Base-by-base conservation (phyloP, 2,329 filamentous ascomycete genomes). In the Niveomyces coronatus region DNA sequence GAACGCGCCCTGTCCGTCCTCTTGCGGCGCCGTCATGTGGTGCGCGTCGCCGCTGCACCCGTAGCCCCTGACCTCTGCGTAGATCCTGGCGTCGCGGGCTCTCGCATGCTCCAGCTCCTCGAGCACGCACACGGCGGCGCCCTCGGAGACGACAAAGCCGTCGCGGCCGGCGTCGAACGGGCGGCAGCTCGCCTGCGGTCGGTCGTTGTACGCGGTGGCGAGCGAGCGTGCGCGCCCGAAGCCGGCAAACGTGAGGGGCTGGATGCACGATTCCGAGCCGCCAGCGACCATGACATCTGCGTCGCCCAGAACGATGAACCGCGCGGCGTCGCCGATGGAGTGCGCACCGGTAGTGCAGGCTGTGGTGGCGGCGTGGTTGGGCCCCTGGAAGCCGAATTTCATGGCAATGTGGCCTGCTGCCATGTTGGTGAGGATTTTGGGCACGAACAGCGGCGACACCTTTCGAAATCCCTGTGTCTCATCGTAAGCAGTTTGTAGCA, bases 251-350 rank as follows among this genome's bases (percentile, higher is more conserved):
- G 89, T 85, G 30, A 98, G 70, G 9, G 91, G 91, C 54, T 98
- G 89, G 40, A 98, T 89, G 57, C 91, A 98, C 0, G 89, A 87
- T 60, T 98, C 91, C 8, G 89, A 78, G 19, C 89, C 89, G 29
- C 91, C 91, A n/a, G 91, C 87, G 8, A 98, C 64, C 87, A 98
- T 96, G 39, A 96, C 82, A 57, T 94, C 74, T 31, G 89, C 89
- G 55, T 96, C 89, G 6, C 87, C 88, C 53, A 79, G 80, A n/a
- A 82, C 76, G 44, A 98, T 89, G 55, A 95, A 85, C 14, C 89
- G 78, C n/a, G 84, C 80, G 5, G 91, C 91, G 57, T 98, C 91
- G 14, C 89, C 91, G 35, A 98, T 80, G 2, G 88, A 87, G 62
- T 98, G 91, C 1, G 89, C 85, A 9, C 91, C 91, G 0, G 91